phyloP scores from a whole-genome alignment of 768 basidiomycete species.

The Tylopilus cervinicoccineus region DNA sequence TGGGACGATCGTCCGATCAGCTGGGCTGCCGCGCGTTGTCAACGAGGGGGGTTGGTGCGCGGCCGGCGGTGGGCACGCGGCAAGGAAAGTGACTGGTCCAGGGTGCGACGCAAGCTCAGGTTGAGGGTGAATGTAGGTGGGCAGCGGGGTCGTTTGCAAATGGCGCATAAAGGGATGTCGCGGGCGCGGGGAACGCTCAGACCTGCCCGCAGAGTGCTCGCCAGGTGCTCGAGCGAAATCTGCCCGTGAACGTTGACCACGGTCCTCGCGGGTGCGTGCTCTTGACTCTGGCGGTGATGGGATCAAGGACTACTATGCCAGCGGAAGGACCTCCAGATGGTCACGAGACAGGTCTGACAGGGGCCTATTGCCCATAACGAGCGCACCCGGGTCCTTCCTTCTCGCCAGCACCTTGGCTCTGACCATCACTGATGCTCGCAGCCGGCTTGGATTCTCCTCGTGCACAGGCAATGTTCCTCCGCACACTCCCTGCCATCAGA shows the following conservation, averaged over 20 bases:
- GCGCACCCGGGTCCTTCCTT: neutral
- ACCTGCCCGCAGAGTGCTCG: no score
- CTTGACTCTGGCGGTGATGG: neutral
- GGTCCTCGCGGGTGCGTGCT: slow-evolving; percentile 1
- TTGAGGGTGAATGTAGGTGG: slow-evolving; percentile 14
- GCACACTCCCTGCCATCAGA: slow-evolving; percentile 85
- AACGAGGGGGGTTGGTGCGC: slow-evolving; percentile 27
- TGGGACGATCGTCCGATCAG: slow-evolving; percentile 7
- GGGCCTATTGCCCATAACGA: slow-evolving; percentile 9
- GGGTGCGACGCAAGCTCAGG: slow-evolving; percentile 7
- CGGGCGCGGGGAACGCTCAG: no score
- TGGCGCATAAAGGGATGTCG: neutral
- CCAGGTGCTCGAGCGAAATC: no score
- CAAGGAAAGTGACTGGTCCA: neutral
- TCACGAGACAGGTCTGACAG: slow-evolving; percentile 1
- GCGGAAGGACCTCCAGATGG: neutral
- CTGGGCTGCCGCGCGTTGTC: slow-evolving; percentile 17
- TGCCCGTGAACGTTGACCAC: no score
- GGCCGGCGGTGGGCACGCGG: slow-evolving; percentile 7
- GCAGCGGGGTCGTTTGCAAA: slow-evolving; percentile 9
- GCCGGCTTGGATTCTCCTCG: slow-evolving; percentile 9
- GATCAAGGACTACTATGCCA: neutral
- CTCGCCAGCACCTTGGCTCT: no score
- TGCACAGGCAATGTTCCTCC: slow-evolving; percentile 58
- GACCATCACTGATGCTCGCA: neutral